Conservation (phyloP, 805 yeast genomes). For the Metschnikowia kunwiensis region DNA sequence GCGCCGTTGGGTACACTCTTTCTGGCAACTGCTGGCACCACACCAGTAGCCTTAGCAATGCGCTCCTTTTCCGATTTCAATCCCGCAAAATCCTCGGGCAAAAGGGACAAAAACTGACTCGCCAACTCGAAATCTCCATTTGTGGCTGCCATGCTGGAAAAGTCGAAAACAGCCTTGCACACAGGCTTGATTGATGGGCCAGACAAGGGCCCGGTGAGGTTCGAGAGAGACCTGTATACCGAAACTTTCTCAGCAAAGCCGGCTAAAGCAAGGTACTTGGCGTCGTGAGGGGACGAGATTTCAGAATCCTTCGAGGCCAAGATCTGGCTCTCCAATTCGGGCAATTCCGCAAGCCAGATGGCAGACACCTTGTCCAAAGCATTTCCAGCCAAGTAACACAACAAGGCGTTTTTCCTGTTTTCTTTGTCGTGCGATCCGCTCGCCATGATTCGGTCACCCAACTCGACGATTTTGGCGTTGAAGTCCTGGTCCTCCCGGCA, state of each 20-base stretch:
- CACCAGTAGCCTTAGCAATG: conserved; percentile 61
- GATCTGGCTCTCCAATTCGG: conserved; percentile 38
- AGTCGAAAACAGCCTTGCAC: conserved; percentile 71
- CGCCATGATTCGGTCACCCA: conserved; percentile 73
- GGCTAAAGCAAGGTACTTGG: conserved; percentile 77
- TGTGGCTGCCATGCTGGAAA: conserved; percentile 73
- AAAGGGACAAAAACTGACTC: conserved; percentile 56
- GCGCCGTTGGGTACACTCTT: conserved; percentile 4
- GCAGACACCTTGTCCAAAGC: conserved; percentile 74
- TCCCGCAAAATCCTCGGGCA: conserved; percentile 74
- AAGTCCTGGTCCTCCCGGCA: conserved; percentile 41
- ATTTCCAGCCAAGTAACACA: conserved; percentile 75
- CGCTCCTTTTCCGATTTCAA: conserved; percentile 75
- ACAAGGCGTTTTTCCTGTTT: conserved; percentile 69
- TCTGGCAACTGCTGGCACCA: background rate
- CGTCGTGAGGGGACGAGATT: conserved; percentile 65
- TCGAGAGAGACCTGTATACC: conserved; percentile 58
- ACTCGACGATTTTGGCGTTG: conserved; percentile 51
- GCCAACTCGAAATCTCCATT: conserved; percentile 86
- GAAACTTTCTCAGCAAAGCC: conserved; percentile 82
- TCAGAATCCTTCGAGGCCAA: conserved; percentile 45
- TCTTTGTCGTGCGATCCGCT: conserved; percentile 18
- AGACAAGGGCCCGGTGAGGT: conserved; percentile 31
- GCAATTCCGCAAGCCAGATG: conserved; percentile 79
- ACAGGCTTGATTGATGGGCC: conserved; percentile 48